These are phyloP conservation scores for Rhizopus arrhizus DNA, from an alignment of 371 early-diverging fungal species.

Conservation along the genomic window DNA sequence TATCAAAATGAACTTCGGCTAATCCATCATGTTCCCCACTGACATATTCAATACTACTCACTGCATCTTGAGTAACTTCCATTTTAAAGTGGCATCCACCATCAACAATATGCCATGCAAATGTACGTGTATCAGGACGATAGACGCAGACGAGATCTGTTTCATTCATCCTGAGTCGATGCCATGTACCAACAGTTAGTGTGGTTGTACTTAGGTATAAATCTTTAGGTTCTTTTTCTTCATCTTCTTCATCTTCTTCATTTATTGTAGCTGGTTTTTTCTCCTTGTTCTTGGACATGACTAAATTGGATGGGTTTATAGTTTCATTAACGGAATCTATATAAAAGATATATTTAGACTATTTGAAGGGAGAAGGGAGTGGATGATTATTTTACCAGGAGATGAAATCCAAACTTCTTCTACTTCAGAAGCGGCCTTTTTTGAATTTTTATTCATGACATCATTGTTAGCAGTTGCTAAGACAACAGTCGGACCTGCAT, in stretches of 20 bases:
- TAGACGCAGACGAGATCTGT: conserved; percentile 71
- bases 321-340: conserved; percentile 9
- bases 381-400: conserved; percentile 11
- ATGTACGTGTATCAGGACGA: conserved; percentile 50
- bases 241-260: not conserved
- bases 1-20: conserved; percentile 62
- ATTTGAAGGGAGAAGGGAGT: not conserved
- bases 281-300: conserved; percentile 10
- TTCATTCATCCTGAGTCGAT: conserved; percentile 62
- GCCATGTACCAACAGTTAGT: conserved; percentile 78
- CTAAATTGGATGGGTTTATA: conserved; percentile 27
- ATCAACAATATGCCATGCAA: conserved; percentile 76
- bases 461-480: conserved; percentile 23
- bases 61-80: conserved; percentile 62
- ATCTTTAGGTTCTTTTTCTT: conserved; percentile 32
- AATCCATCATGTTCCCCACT: conserved; percentile 45
- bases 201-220: conserved; percentile 60
- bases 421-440: not conserved
- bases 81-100: conserved; percentile 70
- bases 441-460: not conserved
- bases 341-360: not conserved
- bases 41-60: conserved; percentile 61
- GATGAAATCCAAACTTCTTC: conserved; percentile 10
- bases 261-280: conserved; percentile 1
- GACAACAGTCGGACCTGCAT: conserved; percentile 52